Conservation (phyloP, 108 stramenopile species). For the Epipyxis sp. region DNA sequence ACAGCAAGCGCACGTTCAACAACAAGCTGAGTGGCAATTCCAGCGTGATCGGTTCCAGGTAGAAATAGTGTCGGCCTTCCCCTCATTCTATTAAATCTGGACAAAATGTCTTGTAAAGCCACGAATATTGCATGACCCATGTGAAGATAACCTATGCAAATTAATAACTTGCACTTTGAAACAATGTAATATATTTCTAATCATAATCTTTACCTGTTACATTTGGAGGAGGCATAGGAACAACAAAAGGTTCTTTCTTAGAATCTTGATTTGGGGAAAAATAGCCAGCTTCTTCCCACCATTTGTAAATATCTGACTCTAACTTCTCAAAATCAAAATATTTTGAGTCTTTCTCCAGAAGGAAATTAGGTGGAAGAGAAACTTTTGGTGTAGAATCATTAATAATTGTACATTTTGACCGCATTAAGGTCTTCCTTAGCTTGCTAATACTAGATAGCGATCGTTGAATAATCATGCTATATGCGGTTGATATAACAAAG, state of each 20-base stretch:
- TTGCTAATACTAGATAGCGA: too few species aligned
- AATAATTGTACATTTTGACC: too few species aligned
- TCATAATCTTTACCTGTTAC: too few species aligned
- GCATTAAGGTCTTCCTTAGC: too few species aligned
- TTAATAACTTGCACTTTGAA: too few species aligned
- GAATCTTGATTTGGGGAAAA: slow-evolving; percentile 36
- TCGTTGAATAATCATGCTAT: too few species aligned
- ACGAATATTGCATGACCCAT: slow-evolving; percentile 99
- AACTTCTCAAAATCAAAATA: slow-evolving; percentile 47
- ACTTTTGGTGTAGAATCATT: too few species aligned
- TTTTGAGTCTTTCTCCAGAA: not conserved
- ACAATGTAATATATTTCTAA: too few species aligned
- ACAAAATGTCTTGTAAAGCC: slow-evolving; percentile 93
- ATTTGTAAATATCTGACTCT: slow-evolving; percentile 45
- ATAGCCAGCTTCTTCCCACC: slow-evolving; percentile 50
- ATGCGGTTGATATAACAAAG: too few species aligned
- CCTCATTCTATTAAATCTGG: slow-evolving; percentile 93
- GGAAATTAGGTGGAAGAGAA: slow-evolving; percentile 13
- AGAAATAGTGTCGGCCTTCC: slow-evolving; percentile 91
- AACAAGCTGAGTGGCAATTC: slow-evolving; percentile 96
- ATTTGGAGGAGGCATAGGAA: slow-evolving; percentile 93
- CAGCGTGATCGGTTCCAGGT: slow-evolving; percentile 97
- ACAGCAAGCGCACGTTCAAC: slow-evolving; percentile 78
- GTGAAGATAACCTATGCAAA: slow-evolving; percentile 94
- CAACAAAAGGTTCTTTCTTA: slow-evolving; percentile 40